Conservation (phyloP, 495 filamentous ascomycete genomes). For the Lasiosphaeria ovina region DNA sequence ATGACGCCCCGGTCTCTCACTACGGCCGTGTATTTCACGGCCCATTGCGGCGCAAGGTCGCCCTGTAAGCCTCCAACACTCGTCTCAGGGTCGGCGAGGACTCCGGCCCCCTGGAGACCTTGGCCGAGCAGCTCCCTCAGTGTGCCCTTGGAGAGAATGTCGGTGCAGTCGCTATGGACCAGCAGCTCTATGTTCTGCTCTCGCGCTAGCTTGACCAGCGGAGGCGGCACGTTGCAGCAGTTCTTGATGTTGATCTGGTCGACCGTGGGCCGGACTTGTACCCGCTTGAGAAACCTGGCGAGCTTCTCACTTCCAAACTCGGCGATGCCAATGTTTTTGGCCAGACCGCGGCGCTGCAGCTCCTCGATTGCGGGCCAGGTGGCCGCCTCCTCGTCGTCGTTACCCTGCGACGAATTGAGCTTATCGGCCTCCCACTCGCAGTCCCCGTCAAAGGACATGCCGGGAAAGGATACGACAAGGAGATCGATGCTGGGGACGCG, state of each 20-base stretch:
- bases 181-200: constrained; percentile 80
- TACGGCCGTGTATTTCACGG: constrained; percentile 97
- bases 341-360: constrained; percentile 67
- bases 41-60: constrained; percentile 85
- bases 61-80: constrained; percentile 59
- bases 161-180: constrained; percentile 91
- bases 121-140: constrained; percentile 77
- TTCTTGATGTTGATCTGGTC: constrained; percentile 97
- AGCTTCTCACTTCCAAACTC: constrained; percentile 88
- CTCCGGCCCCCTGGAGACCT: constrained; percentile 60
- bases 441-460: constrained; percentile 89
- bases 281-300: constrained; percentile 52
- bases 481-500: constrained; percentile 75
- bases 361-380: constrained; percentile 73
- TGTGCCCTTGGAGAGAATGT: constrained; percentile 83
- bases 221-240: constrained; percentile 92
- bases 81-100: constrained; percentile 54
- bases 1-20: constrained; percentile 94
- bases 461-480: constrained; percentile 88
- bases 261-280: constrained; percentile 73
- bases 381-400: constrained; percentile 61
- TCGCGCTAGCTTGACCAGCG: constrained; percentile 81
- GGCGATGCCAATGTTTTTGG: constrained; percentile 74
- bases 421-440: constrained; percentile 76
- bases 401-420: constrained; percentile 57